Evolutionary conservation across 129 eudicot genomes (phyloP).

Genomic region (Flaveria trinervia): DNA sequence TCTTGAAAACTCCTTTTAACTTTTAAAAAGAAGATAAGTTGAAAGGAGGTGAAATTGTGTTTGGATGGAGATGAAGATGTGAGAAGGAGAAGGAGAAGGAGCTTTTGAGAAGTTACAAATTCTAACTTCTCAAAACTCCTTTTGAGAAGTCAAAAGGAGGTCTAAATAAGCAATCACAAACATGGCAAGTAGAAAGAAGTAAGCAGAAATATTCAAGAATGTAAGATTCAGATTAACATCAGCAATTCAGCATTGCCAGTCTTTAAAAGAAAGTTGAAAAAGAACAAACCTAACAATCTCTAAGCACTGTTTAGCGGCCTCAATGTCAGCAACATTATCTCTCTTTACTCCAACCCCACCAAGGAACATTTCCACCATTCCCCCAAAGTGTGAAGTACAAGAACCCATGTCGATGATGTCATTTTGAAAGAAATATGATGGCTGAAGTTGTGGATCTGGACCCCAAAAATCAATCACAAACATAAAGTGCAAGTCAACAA

Average conservation of each 20-base stretch:
- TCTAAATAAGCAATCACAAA: too few relatives aligned
- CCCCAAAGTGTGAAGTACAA: slow-evolving; percentile 58
- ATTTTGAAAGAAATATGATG: slow-evolving; percentile 45
- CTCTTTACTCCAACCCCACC: slow-evolving; percentile 39
- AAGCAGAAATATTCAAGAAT: neutral
- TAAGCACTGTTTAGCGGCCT: slow-evolving; percentile 58
- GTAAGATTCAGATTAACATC: neutral
- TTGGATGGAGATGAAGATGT: too few relatives aligned
- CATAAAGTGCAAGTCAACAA: slow-evolving; percentile 7
- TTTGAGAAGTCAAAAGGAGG: too few relatives aligned
- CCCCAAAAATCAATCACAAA: slow-evolving; percentile 24
- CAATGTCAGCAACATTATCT: slow-evolving; percentile 33
- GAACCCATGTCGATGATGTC: slow-evolving; percentile 65
- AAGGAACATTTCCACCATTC: slow-evolving; percentile 49
- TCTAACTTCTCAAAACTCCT: too few relatives aligned
- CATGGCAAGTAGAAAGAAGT: neutral
- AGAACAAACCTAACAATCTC: slow-evolving; percentile 69
- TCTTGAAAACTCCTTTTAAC: too few relatives aligned
- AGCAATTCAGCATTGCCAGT: neutral
- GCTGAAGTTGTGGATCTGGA: slow-evolving; percentile 59
- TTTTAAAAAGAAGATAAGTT: too few relatives aligned
- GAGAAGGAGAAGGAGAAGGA: too few relatives aligned
- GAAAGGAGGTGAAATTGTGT: too few relatives aligned
- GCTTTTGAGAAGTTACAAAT: too few relatives aligned
- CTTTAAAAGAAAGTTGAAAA: neutral